A percentile compares a stretch with the other conserved stretches of the same genome.
Conservation (phyloP, 768 basidiomycete genomes). For the Russula brevipes region DNA sequence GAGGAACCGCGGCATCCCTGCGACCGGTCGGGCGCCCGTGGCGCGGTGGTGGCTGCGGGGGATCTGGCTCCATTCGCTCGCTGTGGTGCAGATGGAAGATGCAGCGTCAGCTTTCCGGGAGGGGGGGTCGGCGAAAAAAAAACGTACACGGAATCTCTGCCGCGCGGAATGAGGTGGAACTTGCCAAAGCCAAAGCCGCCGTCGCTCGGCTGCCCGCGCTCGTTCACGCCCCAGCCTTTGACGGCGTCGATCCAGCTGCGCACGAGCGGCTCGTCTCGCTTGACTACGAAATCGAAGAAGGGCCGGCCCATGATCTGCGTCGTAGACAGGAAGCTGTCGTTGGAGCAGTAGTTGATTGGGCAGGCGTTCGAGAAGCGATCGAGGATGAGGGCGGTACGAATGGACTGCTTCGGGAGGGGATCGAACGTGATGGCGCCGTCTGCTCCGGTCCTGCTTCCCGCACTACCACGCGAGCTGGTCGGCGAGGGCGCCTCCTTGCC, state of each 20-base stretch:
- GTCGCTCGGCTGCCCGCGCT: conserved; percentile 75
- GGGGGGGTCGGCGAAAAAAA: not conserved
- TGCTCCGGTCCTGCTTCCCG: conserved; percentile 15
- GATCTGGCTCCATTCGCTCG: conserved; percentile 18
- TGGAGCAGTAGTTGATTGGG: conserved; percentile 66
- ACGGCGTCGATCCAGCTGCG: conserved; percentile 70
- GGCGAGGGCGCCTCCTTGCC: not conserved
- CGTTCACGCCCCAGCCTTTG: conserved; percentile 82
- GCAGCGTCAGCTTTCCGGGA: not conserved
- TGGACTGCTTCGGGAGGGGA: conserved; percentile 63
- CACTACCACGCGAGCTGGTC: conserved; percentile 3
- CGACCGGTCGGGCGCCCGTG: conserved; percentile 5
- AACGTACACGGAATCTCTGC: conserved; percentile 58
- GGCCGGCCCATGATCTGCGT: conserved; percentile 55
- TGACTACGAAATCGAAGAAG: conserved; percentile 72
- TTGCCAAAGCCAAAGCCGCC: conserved; percentile 81
- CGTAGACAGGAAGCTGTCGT: conserved; percentile 59
- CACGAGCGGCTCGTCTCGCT: conserved; percentile 59
- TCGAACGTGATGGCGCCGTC: conserved; percentile 45
- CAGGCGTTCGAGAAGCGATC: conserved; percentile 68
- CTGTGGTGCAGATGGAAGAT: not conserved
- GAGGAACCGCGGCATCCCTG: not conserved
- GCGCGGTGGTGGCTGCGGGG: conserved; percentile 8
- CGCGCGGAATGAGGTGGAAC: conserved; percentile 52
- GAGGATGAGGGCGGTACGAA: conserved; percentile 75